These are phyloP conservation scores for Hemileccinum hortonii DNA, from an alignment of 1,284 basidiomycete species.

Conservation along the genomic window DNA sequence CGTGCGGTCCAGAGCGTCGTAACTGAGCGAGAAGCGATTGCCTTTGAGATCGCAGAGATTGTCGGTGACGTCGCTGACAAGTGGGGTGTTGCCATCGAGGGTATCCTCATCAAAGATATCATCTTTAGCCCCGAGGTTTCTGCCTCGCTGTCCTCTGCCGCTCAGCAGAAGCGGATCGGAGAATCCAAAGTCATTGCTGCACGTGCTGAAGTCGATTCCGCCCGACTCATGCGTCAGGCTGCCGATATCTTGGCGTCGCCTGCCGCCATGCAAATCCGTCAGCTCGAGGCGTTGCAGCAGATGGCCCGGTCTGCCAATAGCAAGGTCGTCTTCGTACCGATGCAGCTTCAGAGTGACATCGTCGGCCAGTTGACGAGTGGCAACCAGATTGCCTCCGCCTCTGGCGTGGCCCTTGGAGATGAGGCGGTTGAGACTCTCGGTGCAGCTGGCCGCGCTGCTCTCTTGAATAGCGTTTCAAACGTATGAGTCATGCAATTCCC, in stretches of 20 bases:
- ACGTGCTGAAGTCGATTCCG: constrained; percentile 92
- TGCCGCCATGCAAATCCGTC: constrained; percentile 96
- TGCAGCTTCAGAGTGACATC: constrained; percentile 81
- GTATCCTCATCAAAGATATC: constrained; percentile 92
- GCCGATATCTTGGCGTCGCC: constrained; percentile 90
- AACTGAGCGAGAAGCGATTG: constrained; percentile 95
- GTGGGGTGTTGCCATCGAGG: constrained; percentile 96
- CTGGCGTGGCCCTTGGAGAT: constrained; percentile 36
- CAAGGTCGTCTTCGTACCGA: constrained; percentile 95
- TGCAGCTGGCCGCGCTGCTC: constrained; percentile 47
- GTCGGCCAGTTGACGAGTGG: constrained; percentile 44
- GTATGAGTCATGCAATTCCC: constrained; percentile 30
- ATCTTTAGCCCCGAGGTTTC: constrained; percentile 92
- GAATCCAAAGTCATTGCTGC: constrained; percentile 97
- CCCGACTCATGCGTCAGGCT: constrained; percentile 91
- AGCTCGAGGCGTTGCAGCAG: constrained; percentile 81
- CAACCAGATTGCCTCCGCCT: constrained; percentile 35
- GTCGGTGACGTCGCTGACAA: constrained; percentile 83
- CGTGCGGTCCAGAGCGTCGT: constrained; percentile 82
- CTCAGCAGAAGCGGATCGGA: constrained; percentile 93
- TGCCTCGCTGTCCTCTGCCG: constrained; percentile 88
- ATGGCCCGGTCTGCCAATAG: constrained; percentile 73
- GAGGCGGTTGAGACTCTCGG: constrained; percentile 48
- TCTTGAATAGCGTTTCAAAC: constrained; percentile 53
- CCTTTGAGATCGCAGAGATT: constrained; percentile 93